Conservation (phyloP, 2,329 filamentous ascomycete species). For the Calcarisporium arbuscula region DNA sequence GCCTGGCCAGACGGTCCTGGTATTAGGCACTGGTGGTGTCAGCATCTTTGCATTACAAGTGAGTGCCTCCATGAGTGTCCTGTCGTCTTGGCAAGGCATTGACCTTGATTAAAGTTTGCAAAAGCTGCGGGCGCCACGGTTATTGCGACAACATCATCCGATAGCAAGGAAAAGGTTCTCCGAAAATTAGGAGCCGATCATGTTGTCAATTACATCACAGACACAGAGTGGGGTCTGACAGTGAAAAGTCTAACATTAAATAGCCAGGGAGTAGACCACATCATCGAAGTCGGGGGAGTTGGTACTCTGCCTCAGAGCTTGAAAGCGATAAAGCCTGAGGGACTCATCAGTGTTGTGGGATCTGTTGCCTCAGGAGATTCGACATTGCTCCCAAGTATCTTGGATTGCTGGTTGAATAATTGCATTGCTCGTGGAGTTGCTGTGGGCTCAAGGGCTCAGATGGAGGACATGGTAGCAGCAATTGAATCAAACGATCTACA, state of each 20-base stretch:
- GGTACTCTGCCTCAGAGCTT: slow-evolving; percentile 32
- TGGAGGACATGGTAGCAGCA: slow-evolving; percentile 37
- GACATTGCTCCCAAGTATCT: slow-evolving; percentile 1
- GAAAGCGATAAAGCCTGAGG: slow-evolving; percentile 32
- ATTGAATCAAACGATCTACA: slow-evolving; percentile 37
- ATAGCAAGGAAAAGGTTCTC: slow-evolving; percentile 27
- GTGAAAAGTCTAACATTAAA: slow-evolving; percentile 27
- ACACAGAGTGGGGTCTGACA: slow-evolving; percentile 30
- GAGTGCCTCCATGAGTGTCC: no score
- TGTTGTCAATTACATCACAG: slow-evolving; percentile 37
- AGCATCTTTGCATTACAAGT: slow-evolving; percentile 33
- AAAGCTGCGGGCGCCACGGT: slow-evolving; percentile 32
- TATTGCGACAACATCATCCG: slow-evolving; percentile 34
- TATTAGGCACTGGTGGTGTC: slow-evolving; percentile 37
- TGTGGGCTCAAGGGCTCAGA: slow-evolving; percentile 30
- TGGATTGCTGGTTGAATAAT: slow-evolving; percentile 1
- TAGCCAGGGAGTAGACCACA: slow-evolving; percentile 31
- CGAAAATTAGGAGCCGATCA: slow-evolving; percentile 34
- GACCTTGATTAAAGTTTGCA: no score
- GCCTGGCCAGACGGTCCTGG: slow-evolving; percentile 30
- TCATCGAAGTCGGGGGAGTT: slow-evolving; percentile 38
- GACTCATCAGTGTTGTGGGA: slow-evolving; percentile 29
- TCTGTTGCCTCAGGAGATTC: slow-evolving; percentile 14
- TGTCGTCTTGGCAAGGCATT: no score
- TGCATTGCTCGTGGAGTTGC: slow-evolving; percentile 30